Base-by-base conservation (phyloP, 257 asterid genomes). In the Gentiana straminea region DNA sequence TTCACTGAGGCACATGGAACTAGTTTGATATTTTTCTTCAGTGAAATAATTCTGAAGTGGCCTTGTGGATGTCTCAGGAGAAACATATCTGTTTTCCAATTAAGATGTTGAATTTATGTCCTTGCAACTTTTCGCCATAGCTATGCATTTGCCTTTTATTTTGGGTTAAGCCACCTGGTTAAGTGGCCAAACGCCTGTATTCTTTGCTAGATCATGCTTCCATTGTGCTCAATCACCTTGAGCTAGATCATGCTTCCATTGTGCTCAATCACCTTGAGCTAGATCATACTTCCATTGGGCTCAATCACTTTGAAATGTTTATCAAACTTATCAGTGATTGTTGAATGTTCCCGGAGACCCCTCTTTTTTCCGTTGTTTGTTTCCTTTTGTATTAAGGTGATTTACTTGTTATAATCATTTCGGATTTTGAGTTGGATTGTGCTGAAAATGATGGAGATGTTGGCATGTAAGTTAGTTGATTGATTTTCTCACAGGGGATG, bases 401-500 rank as follows among this genome's bases (percentile, higher is more conserved):
- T 24, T 24, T 24, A 24, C 24, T 24, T 24, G 24, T 24, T 24
- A 24, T 24, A 24, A 24, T 24, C 24, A 24, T 24, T 24, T 24
- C 9, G 46, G 46, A 2, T 41, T 41, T 41, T 41, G 46, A 10
- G 46, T 41, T 41, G 6, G 46, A 5, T 41, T 41, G 9, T 5
- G 46, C 9, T 41, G 46, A 41, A 33, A 55, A 38, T 54, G 44
- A 35, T 32, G 35, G 54, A 11, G 15, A 24, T 4, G 5, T 58
- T 63, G 60, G 47, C 24, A 51, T 46, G 51, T 13, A 53, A 46
- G 51, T 57, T 44, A 46, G 51, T 57, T 44, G 38, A 5, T 41
- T 51, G 15, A 62, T 13, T 33, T 41, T 32, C 44, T 57, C 49
- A 43, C 70, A 73, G 79, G 79, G 64, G n/a, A 41, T 73, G 75